Base-by-base conservation (phyloP, 352 stramenopile genomes). In the Phytophthora lateralis region DNA sequence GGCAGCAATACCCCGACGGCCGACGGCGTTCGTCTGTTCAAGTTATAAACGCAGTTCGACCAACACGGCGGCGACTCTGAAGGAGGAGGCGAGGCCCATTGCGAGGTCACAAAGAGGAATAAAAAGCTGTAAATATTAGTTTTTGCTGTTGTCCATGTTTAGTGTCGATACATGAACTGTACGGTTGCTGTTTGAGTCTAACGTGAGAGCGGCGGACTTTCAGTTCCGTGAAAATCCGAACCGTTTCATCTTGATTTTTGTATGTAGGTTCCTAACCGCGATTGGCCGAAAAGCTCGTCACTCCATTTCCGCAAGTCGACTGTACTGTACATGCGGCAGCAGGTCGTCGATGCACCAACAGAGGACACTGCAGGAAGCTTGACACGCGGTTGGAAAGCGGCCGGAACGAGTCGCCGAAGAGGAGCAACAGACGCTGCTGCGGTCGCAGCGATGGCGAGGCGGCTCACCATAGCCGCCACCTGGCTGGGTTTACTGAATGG, bases 41-140 rank as follows among this genome's bases (percentile, higher is more conserved):
- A 63, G 50, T 55, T 68, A 59, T 59, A 58, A 44, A 50, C 34
- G 37, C 60, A 39, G 52, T 54, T 62, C 17, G 30, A 41, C 18
- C 35, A 24, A 26, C 29, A 26, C 45, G 44, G 30, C 29, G 20
- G 42, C 41, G 32, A 44, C 54, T 55, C 45, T 30, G 46, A 45
- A 44, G 42, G 5, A 14, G 21, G 39, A 42, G 27, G 26, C 34
- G 34, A 41, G 11, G 14, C 34, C 14, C 6, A 42, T 42, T 10
- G 32, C 21, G 24, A 55, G 44, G 35, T 26, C 17, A 45, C 18
- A 15, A 37, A 51, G 37, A 10, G 21, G 21, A 32, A 52, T 26
- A 45, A 15, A 43, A 45, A 52, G 52, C 21, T 45, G 29, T 64
- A 64, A 59, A 58, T 64, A 59, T 39, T 58, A 59, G 0, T 18